Conservation (phyloP, 257 asterid genomes). For the Capsicum rhomboideum region DNA sequence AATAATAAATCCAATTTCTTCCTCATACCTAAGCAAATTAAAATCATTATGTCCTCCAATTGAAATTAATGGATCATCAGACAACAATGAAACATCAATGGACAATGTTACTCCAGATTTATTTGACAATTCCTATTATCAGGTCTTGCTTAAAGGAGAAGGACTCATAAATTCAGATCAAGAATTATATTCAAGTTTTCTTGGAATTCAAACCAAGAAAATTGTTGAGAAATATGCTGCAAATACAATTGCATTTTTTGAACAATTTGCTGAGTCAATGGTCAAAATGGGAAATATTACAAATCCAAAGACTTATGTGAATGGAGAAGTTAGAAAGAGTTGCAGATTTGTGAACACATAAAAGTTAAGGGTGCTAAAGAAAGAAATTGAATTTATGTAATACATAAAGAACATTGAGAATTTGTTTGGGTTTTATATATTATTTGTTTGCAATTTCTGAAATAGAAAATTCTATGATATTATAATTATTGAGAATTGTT, state of each 20-base stretch:
- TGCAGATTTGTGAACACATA: conserved; percentile 85
- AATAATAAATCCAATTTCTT: conserved; percentile 32
- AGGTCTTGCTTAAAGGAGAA: conserved; percentile 48
- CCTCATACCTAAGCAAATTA: conserved; percentile 34
- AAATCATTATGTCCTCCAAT: conserved; percentile 52
- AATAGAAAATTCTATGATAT: no score
- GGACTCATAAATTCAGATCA: conserved; percentile 77
- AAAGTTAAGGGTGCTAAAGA: background rate
- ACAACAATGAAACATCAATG: conserved; percentile 69
- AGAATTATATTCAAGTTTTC: conserved; percentile 59
- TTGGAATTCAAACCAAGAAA: conserved; percentile 49
- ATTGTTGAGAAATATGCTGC: conserved; percentile 63
- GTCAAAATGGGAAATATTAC: conserved; percentile 79
- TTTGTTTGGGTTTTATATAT: background rate
- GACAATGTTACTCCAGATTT: conserved; percentile 55
- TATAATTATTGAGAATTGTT: background rate
- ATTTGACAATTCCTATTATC: conserved; percentile 77
- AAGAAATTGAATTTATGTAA: background rate
- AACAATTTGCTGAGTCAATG: conserved; percentile 83
- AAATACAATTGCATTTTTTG: conserved; percentile 56
- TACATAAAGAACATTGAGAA: background rate
- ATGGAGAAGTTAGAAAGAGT: conserved; percentile 82
- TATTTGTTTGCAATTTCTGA: background rate
- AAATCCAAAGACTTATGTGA: conserved; percentile 42
- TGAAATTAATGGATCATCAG: conserved; percentile 21